Conservation (phyloP, 345 rosid genomes). For the Sonneratia alba region DNA sequence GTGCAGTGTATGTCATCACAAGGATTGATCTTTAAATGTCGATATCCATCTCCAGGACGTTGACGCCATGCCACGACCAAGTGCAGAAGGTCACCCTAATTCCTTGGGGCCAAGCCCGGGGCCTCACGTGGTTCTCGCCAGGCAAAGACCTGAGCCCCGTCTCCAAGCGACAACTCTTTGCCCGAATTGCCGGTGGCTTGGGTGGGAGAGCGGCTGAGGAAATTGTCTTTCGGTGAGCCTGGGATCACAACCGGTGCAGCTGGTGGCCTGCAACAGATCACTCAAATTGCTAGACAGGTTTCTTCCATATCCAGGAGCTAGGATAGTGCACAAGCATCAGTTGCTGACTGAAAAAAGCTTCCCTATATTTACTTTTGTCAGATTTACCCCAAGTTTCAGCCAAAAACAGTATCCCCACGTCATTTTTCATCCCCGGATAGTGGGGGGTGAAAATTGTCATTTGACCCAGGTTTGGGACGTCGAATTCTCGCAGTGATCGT, state of each 20-base stretch:
- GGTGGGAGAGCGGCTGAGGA: constrained; percentile 75
- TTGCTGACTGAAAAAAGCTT: too few relatives aligned
- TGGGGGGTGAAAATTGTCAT: too few relatives aligned
- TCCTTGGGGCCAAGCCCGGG: constrained; percentile 77
- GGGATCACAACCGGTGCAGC: constrained; percentile 68
- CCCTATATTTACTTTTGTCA: too few relatives aligned
- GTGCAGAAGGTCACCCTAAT: constrained; percentile 61
- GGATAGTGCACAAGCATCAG: too few relatives aligned
- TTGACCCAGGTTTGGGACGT: too few relatives aligned
- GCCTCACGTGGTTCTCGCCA: constrained; percentile 67
- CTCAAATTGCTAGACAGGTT: constrained; percentile 65
- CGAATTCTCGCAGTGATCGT: too few relatives aligned
- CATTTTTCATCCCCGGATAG: too few relatives aligned
- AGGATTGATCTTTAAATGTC: not conserved
- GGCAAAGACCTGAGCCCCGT: constrained; percentile 52
- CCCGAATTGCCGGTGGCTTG: constrained; percentile 63
- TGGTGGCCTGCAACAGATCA: constrained; percentile 55
- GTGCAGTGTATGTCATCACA: not conserved
- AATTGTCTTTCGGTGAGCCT: constrained; percentile 63
- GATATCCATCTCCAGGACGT: constrained; percentile 25
- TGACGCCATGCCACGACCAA: constrained; percentile 62
- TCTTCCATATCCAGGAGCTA: not conserved
- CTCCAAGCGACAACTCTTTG: constrained; percentile 52
- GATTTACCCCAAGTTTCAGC: too few relatives aligned
- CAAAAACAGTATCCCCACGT: too few relatives aligned